These are phyloP conservation scores for Thuja plicata DNA, from an alignment of 83 land plant species.

Conservation along the genomic window DNA sequence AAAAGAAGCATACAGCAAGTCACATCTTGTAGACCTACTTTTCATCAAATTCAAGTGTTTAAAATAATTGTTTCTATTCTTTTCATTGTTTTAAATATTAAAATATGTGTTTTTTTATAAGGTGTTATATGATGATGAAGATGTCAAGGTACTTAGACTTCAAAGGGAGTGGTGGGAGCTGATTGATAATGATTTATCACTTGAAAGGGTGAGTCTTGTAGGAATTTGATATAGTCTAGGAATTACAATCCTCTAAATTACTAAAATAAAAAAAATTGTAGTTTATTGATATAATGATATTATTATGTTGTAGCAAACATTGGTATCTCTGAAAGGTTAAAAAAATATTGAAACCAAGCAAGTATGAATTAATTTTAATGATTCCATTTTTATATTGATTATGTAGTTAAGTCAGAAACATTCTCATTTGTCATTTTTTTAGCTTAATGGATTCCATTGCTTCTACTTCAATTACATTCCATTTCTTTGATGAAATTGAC, in stretches of 20 bases:
- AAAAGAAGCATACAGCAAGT: slow-evolving; percentile 59
- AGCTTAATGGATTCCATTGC: too few relatives aligned
- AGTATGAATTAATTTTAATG: not conserved
- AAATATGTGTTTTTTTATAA: slow-evolving; percentile 1
- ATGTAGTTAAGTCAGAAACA: not conserved
- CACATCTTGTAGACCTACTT: not conserved
- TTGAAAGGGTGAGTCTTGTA: slow-evolving; percentile 4
- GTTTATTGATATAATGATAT: not conserved
- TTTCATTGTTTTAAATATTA: not conserved
- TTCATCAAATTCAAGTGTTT: not conserved
- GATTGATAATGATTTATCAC: slow-evolving; percentile 11
- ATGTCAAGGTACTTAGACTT: slow-evolving; percentile 57
- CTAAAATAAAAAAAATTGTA: too few relatives aligned
- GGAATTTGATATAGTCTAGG: not conserved
- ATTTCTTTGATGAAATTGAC: too few relatives aligned
- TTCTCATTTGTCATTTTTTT: too few relatives aligned
- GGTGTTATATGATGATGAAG: slow-evolving; percentile 71
- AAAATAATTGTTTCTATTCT: not conserved
- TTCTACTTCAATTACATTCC: too few relatives aligned
- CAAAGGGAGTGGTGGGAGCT: slow-evolving; percentile 63
- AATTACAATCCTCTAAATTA: not conserved
- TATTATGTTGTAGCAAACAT: not conserved
- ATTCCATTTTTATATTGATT: not conserved
- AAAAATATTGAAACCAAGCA: not conserved
- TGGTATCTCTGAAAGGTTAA: not conserved